Evolutionary conservation across 768 basidiomycete species (phyloP), one percentile per base, ranked within the genome.

Genomic region (Leucosporidium yakuticum): DNA sequence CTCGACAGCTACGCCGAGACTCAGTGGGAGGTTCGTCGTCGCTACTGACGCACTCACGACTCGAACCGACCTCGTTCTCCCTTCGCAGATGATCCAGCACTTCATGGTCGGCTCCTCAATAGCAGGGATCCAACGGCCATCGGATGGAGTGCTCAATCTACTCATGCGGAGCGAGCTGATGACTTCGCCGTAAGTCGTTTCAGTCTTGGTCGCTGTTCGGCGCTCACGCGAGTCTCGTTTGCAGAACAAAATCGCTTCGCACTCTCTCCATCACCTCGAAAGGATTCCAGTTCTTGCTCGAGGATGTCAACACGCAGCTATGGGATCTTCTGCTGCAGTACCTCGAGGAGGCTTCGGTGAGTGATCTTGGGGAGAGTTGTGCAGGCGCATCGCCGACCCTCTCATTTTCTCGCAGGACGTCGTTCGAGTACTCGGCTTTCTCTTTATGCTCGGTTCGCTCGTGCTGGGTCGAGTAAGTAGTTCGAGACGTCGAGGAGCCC

Each of bases 401-500:
- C 47, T 57, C 4, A 21, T 48, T 6, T 44, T 8, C 9, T 19
- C 4, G n/a, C 36, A 93, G 86, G 94, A 95, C 79, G 82, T 94
- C 0, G 91, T 97, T 14, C 91, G 95, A 77, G 89, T 96, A 14
- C 83, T 98, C 64, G 88, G 88, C 71, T 93, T 98, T 79, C 82
- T 97, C 59, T 93, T 98, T 82, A 96, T 97, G 88, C 83, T 99
- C 68, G 93, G 93, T 2, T 96, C 90, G 5, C 93, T 94, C 86
- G 91, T 96, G 76, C 85, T 98, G 9, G 93, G 93, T 57, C 83
- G 87, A 73, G 93, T 92, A 76, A 78, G 84, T 32, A 27, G 65
- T 61, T 32, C 48, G 65, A 60, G 62, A 29, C 55, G n/a, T 1
- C 4, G 57, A 53, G 36, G 27, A 48, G 70, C 69, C 67, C 74